phyloP scores from a whole-genome alignment of 108 stramenopile genomes.

The Pseudonitzschia pungens region DNA sequence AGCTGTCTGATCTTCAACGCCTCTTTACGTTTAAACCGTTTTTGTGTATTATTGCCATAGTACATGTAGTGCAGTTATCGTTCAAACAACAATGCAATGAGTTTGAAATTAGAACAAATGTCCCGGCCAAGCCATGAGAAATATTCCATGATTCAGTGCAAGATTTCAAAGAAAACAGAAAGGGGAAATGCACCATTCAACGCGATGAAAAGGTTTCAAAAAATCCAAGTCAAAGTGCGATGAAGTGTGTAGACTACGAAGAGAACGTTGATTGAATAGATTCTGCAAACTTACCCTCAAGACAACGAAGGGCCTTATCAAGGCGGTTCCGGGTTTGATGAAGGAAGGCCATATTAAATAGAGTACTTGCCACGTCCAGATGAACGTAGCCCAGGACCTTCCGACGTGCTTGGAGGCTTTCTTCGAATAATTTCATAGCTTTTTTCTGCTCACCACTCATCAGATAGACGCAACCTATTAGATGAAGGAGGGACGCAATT shows the following conservation, averaged over 20 bases:
- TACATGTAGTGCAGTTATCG: not conserved
- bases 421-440: slow-evolving; percentile 66
- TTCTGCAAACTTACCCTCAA: slow-evolving; percentile 31
- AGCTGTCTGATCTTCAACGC: slow-evolving; percentile 71
- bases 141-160: too few relatives aligned
- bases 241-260: too few relatives aligned
- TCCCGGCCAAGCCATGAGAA: too few relatives aligned
- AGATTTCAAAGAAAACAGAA: too few relatives aligned
- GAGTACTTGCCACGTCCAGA: slow-evolving; percentile 77
- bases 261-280: too few relatives aligned
- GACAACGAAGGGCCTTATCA: slow-evolving; percentile 63
- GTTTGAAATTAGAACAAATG: too few relatives aligned
- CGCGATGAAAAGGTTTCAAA: too few relatives aligned
- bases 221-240: too few relatives aligned
- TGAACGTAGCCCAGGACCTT: slow-evolving; percentile 70
- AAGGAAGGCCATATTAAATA: slow-evolving; percentile 75
- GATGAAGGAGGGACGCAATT: slow-evolving; percentile 54
- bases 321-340: slow-evolving; percentile 52
- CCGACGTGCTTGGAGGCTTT: slow-evolving; percentile 64
- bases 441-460: slow-evolving; percentile 56
- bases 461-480: slow-evolving; percentile 71
- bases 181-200: too few relatives aligned
- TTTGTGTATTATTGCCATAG: not conserved
- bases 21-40: slow-evolving; percentile 27
- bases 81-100: too few relatives aligned